Percentiles rank a stretch among this genome's conserved stretches.
Evolutionary conservation across 345 rosid genomes (phyloP).

Genomic region (Citrus cavaleriei): DNA sequence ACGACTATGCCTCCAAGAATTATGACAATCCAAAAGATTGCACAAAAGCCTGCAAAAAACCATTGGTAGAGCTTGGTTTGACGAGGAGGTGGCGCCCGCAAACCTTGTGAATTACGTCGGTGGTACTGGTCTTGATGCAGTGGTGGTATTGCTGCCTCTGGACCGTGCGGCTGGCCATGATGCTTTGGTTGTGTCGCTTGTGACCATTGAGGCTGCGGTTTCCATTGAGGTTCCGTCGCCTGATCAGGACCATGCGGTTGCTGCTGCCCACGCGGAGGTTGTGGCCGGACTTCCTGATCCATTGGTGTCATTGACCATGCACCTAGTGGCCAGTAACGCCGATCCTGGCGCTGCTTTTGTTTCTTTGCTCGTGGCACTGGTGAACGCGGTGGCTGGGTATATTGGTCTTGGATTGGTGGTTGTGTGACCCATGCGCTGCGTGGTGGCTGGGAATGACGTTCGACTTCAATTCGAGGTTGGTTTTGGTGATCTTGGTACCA

Average conservation of each 20-base stretch:
- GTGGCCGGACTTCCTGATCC: neutral
- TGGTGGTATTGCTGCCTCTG: constrained; percentile 1
- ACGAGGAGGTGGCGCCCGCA: constrained; percentile 21
- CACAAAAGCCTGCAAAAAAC: constrained; percentile 53
- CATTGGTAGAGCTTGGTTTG: constrained; percentile 38
- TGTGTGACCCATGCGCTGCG: neutral
- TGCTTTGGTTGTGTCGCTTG: constrained; percentile 4
- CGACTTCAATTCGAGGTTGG: neutral
- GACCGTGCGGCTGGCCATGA: constrained; percentile 16
- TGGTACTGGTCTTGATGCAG: constrained; percentile 1
- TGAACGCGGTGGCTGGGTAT: neutral
- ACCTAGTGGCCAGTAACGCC: neutral
- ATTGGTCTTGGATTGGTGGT: neutral
- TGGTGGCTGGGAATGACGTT: neutral
- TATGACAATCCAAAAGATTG: constrained; percentile 51
- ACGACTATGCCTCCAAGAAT: constrained; percentile 59
- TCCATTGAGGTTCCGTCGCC: neutral
- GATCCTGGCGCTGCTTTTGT: neutral
- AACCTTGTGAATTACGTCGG: constrained; percentile 1
- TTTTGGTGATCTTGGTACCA: constrained; percentile 1
- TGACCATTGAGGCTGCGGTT: neutral
- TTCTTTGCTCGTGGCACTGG: neutral
- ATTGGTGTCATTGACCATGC: neutral
- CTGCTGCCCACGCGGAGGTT: neutral
- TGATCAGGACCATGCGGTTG: neutral